Evolutionary conservation across 805 yeast species (phyloP), one percentile per base, ranked within the genome.

Genomic region (Ogataea sp.): DNA sequence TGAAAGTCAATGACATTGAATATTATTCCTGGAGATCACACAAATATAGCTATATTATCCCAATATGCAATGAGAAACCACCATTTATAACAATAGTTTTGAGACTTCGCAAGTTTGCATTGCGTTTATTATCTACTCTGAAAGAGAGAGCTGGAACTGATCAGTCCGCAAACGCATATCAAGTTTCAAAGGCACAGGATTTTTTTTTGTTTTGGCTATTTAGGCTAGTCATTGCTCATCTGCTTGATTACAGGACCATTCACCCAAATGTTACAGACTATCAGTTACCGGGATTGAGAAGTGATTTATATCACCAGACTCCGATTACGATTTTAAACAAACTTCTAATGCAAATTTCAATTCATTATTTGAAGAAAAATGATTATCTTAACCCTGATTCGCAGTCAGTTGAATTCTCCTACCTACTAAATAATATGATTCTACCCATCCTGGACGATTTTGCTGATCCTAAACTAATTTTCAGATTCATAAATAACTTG

Each of bases 241-340:
- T 45, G 35, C 41, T 38, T 6, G 52, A 48, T 34, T 30, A 48
- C 1, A 32, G 50, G 6, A 42, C 43, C 5, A 46, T 48, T 26
- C 39, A 40, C 20, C 45, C 47, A 9, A 37, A 30, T 13, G 41
- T 39, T 3, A 42, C 35, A 20, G 50, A 30, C 13, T 30, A 30
- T n/a, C 16, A 10, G 6, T 17, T 30, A 6, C 33, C 33, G 13
- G 33, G n/a, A 18, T 6, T 30, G 21, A 16, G 21, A 9, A 17
- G 21, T 10, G 4, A 7, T 30, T 11, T 11, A 14, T 17, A 30
- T 11, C 33, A 30, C 23, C 41, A 43, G 25, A 48, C 43, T 16
- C 41, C 44, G 3, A 26, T 46, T 20, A 36, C 33, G 16, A 38
- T 44, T 10, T 37, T 49, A 18, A 48, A 47, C 33, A 34, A 34